Percentiles rank a stretch among this genome's conserved stretches.
Evolutionary conservation across 208 protist genomes (phyloP).

Genomic region (Leishmania martiniquensis): DNA sequence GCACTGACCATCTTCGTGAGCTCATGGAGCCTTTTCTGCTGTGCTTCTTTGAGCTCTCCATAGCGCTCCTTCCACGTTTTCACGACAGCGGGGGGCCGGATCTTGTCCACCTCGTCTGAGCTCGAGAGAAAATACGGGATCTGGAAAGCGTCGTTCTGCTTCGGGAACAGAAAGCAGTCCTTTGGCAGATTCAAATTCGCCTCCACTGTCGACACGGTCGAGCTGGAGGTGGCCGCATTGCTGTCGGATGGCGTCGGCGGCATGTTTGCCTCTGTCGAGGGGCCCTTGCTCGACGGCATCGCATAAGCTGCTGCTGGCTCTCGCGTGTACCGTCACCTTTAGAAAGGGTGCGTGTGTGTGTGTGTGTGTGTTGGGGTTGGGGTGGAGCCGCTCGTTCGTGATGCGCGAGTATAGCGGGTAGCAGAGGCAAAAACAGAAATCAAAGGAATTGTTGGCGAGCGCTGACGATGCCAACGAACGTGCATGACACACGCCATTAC

Average conservation of each 20-base stretch:
- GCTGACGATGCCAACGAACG: too few species aligned
- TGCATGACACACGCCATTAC: too few species aligned
- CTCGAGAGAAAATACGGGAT: slow-evolving; percentile 79
- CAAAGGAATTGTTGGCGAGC: background rate
- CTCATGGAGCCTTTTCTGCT: slow-evolving; percentile 37
- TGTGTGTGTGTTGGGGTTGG: background rate
- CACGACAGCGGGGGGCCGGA: slow-evolving; percentile 74
- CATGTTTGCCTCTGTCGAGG: background rate
- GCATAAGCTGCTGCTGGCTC: background rate
- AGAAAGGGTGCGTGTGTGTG: background rate
- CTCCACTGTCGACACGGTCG: slow-evolving; percentile 11
- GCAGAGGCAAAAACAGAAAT: background rate
- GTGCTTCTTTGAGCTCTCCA: slow-evolving; percentile 47
- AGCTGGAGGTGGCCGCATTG: too few species aligned
- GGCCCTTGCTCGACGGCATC: background rate
- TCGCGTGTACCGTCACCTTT: background rate
- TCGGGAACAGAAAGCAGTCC: slow-evolving; percentile 72
- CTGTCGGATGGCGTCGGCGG: background rate
- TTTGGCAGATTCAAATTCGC: slow-evolving; percentile 38
- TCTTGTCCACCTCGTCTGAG: slow-evolving; percentile 51
- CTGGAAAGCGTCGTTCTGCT: slow-evolving; percentile 79
- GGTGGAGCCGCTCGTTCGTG: background rate
- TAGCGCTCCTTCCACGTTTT: slow-evolving; percentile 78
- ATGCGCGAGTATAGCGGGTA: background rate
- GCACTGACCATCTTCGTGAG: slow-evolving; percentile 48